Evolutionary conservation across 148 eudicot genomes (phyloP).

Genomic region (Camellia granthamiana): DNA sequence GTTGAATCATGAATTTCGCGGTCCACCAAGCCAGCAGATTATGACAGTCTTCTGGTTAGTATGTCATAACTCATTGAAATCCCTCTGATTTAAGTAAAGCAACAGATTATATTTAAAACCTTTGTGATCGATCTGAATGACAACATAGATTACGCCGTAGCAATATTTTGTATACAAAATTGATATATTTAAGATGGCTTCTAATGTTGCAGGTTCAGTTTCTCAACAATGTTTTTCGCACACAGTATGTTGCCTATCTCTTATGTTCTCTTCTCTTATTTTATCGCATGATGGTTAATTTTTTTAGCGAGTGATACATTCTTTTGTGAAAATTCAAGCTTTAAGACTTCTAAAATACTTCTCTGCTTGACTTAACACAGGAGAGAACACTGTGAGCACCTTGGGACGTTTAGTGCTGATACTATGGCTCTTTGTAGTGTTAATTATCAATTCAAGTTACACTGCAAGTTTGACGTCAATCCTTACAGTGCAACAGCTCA

Average conservation of each 20-base stretch:
- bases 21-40: slow-evolving; percentile 71
- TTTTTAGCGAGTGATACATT: not conserved
- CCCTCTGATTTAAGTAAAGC: not conserved
- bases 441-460: slow-evolving; percentile 84
- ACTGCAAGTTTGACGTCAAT: slow-evolving; percentile 94
- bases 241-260: slow-evolving; percentile 64
- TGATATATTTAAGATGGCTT: not conserved
- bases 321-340: not conserved
- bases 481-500: slow-evolving; percentile 76
- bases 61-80: slow-evolving; percentile 3
- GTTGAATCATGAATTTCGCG: slow-evolving; percentile 66
- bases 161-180: not conserved
- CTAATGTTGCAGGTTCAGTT: slow-evolving; percentile 79
- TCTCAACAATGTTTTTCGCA: slow-evolving; percentile 92
- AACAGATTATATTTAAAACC: not conserved
- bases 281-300: not conserved
- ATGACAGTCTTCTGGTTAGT: slow-evolving; percentile 66
- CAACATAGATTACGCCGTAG: not conserved
- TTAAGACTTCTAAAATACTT: slow-evolving; percentile 1
- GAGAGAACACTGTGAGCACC: slow-evolving; percentile 75
- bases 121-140: not conserved
- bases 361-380: slow-evolving; percentile 30
- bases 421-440: slow-evolving; percentile 79
- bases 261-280: slow-evolving; percentile 7
- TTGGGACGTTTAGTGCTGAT: slow-evolving; percentile 70